Percentiles rank a stretch among this genome's conserved stretches.
Conservation (phyloP, 192 early-diverging fungal genomes). For the Coemansia aciculifera region DNA sequence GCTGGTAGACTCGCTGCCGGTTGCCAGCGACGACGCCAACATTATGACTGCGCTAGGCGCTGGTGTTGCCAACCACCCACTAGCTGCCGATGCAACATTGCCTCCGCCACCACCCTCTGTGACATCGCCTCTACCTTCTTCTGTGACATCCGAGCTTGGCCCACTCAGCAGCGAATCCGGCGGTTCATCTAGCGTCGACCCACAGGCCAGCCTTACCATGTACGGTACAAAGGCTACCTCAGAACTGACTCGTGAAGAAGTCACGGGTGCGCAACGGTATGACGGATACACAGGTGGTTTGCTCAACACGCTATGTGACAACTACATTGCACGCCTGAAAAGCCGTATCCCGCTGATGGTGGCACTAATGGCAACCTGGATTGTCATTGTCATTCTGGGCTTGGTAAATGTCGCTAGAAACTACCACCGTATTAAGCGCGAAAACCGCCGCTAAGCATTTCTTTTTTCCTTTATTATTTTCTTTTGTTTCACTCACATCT, state of each 20-base stretch:
- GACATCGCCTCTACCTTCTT: not conserved
- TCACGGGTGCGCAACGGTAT: conserved; percentile 35
- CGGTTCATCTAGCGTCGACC: not conserved
- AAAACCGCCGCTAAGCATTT: conserved; percentile 11
- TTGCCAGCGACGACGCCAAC: not conserved
- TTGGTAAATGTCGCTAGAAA: conserved; percentile 22
- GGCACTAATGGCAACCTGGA: conserved; percentile 42
- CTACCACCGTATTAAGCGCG: conserved; percentile 17
- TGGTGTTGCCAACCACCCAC: not conserved
- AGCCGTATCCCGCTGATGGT: conserved; percentile 35
- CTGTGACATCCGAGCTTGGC: not conserved
- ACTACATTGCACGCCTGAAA: conserved; percentile 28
- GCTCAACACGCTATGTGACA: conserved; percentile 40
- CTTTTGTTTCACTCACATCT: conserved; percentile 1
- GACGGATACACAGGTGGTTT: conserved; percentile 53
- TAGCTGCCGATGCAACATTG: not conserved
- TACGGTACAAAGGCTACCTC: conserved; percentile 15
- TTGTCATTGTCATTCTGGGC: conserved; percentile 38
- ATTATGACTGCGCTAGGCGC: not conserved
- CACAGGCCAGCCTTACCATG: not conserved
- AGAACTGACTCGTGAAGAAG: conserved; percentile 25
- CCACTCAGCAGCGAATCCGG: not conserved
- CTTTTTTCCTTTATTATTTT: conserved; percentile 7
- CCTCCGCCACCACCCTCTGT: not conserved
- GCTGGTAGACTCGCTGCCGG: conserved; percentile 7